A percentile compares a stretch with the other conserved stretches of the same genome.
phyloP scores from a whole-genome alignment of 352 stramenopile genomes.

The Pythium coloratum region DNA sequence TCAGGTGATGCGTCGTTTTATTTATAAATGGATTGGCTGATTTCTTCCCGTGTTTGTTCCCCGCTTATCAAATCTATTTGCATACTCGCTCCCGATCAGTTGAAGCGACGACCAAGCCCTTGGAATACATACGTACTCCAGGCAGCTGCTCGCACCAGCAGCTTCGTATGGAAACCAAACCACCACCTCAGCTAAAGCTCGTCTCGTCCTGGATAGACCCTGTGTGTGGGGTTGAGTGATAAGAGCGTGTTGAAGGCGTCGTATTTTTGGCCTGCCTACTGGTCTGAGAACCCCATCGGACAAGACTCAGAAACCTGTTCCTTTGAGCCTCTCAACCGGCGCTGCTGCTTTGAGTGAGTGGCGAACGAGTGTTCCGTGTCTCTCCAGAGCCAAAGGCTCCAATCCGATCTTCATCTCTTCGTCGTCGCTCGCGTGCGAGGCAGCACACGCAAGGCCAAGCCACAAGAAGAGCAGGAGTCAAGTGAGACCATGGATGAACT shows the following conservation, averaged over 20 bases:
- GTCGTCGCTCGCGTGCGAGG: not conserved
- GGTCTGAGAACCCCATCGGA: not conserved
- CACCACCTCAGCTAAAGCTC: not conserved
- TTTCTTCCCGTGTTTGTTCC: not conserved
- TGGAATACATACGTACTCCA: not conserved
- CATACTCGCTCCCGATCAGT: not conserved
- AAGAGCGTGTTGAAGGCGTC: not conserved
- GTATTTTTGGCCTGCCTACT: not conserved
- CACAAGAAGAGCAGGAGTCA: conserved; percentile 14
- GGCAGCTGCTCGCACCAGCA: not conserved
- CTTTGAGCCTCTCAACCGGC: not conserved
- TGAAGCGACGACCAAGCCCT: not conserved
- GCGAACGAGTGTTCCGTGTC: conserved; percentile 1
- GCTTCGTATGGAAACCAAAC: not conserved
- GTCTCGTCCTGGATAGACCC: not conserved
- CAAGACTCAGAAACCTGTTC: not conserved
- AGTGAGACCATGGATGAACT: conserved; percentile 77
- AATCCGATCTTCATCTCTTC: not conserved
- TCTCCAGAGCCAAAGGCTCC: not conserved
- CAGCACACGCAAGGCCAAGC: not conserved
- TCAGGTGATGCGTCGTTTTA: too few species aligned
- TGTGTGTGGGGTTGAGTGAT: too few species aligned
- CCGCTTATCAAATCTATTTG: too few species aligned
- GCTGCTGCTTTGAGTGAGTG: not conserved
- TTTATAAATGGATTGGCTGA: not conserved